Percentiles rank a stretch among this genome's conserved stretches.
These are phyloP conservation scores for Coniochaeta pulveracea DNA, from an alignment of 2,329 filamentous ascomycete species.

Conservation along the genomic window DNA sequence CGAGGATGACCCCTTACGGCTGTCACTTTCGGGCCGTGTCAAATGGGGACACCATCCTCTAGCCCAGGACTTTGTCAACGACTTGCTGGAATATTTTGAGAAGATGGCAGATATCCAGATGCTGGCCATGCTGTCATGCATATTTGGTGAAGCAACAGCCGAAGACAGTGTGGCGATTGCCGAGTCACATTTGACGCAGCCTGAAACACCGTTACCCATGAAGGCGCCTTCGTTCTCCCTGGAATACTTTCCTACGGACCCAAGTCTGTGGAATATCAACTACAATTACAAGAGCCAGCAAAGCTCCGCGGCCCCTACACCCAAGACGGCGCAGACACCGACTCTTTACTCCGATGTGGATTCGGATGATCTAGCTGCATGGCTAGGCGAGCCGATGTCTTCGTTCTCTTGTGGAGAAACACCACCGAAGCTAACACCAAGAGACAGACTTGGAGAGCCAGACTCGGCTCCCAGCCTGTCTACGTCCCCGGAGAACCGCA, in stretches of 20 bases:
- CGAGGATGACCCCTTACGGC: slow-evolving; percentile 7
- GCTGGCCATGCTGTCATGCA: slow-evolving; percentile 60
- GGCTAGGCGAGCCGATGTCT: slow-evolving; percentile 40
- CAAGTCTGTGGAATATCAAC: slow-evolving; percentile 39
- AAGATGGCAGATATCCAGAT: slow-evolving; percentile 54
- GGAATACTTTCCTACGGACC: slow-evolving; percentile 53
- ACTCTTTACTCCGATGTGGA: slow-evolving; percentile 42
- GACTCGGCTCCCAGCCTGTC: slow-evolving; percentile 42
- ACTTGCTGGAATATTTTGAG: slow-evolving; percentile 55
- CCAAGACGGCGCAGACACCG: slow-evolving; percentile 44
- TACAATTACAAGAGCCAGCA: slow-evolving; percentile 38
- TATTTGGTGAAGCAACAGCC: slow-evolving; percentile 51
- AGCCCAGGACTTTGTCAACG: slow-evolving; percentile 46
- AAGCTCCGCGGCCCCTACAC: slow-evolving; percentile 44
- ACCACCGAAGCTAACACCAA: slow-evolving; percentile 38
- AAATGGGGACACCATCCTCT: slow-evolving; percentile 59
- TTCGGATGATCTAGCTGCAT: slow-evolving; percentile 38
- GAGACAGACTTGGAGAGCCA: slow-evolving; percentile 29
- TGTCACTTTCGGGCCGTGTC: slow-evolving; percentile 42
- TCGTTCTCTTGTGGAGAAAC: slow-evolving; percentile 54
- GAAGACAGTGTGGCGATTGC: slow-evolving; percentile 45
- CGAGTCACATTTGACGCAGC: slow-evolving; percentile 42
- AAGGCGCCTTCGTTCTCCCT: slow-evolving; percentile 57
- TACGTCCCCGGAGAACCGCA: slow-evolving; percentile 45
- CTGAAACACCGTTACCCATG: slow-evolving; percentile 51